Conservation (phyloP, 306 rosid genomes). For the Ormosia semicastrata region DNA sequence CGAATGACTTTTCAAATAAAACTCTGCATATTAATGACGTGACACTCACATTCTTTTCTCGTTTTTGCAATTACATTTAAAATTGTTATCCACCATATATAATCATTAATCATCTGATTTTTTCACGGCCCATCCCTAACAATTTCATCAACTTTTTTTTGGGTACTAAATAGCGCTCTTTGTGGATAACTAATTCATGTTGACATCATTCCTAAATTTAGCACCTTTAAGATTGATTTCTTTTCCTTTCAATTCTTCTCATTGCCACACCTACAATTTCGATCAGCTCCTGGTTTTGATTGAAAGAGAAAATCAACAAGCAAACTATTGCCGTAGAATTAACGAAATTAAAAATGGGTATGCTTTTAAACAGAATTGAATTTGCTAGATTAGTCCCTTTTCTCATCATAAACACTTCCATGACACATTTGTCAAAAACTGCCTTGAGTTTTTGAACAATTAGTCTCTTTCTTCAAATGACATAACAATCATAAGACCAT, state of each 20-base stretch:
- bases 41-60: too few species aligned
- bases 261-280: conserved; percentile 48
- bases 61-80: too few species aligned
- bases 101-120: too few species aligned
- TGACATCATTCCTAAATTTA: conserved; percentile 12
- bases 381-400: conserved; percentile 30
- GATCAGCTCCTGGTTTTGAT: conserved; percentile 52
- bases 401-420: conserved; percentile 32
- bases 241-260: background rate
- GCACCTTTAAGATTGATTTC: background rate
- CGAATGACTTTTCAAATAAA: too few species aligned
- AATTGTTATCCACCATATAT: too few species aligned
- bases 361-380: conserved; percentile 47
- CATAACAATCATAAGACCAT: conserved; percentile 6
- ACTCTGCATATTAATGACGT: too few species aligned
- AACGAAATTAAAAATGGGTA: conserved; percentile 40
- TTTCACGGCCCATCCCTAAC: too few species aligned
- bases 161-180: too few species aligned
- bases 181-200: background rate
- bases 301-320: conserved; percentile 27
- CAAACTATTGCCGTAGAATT: conserved; percentile 42
- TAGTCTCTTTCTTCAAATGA: conserved; percentile 20
- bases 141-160: too few species aligned
- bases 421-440: conserved; percentile 42
- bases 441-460: conserved; percentile 4